These are phyloP conservation scores for Candida coquimbonensis DNA, from an alignment of 805 yeast genomes.

Conservation along the genomic window DNA sequence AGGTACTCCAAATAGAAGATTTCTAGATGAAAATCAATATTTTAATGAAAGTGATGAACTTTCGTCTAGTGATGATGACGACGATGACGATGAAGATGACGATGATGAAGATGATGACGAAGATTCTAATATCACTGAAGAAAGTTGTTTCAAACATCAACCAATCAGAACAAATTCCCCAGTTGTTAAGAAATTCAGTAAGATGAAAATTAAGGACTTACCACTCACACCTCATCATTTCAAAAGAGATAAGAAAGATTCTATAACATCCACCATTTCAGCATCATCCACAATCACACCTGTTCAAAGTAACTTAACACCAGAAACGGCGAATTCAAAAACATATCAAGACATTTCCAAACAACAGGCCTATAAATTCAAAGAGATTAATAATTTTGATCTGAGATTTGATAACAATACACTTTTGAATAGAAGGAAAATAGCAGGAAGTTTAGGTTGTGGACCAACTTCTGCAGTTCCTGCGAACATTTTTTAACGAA, in stretches of 20 bases:
- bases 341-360: not conserved
- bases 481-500: not conserved
- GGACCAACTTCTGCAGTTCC: slow-evolving; percentile 6
- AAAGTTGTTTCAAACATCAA: slow-evolving; percentile 7
- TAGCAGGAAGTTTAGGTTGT: slow-evolving; percentile 11
- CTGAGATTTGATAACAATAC: slow-evolving; percentile 23
- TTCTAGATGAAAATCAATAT: slow-evolving; percentile 22
- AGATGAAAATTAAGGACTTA: slow-evolving; percentile 3
- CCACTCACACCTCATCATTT: slow-evolving; percentile 18
- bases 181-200: slow-evolving; percentile 15
- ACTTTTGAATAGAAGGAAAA: slow-evolving; percentile 22
- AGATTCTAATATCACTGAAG: slow-evolving; percentile 4
- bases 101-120: slow-evolving; percentile 3
- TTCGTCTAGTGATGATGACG: slow-evolving; percentile 7
- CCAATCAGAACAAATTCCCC: slow-evolving; percentile 14
- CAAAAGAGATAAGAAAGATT: not conserved
- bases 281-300: not conserved
- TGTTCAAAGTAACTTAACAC: not conserved
- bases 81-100: slow-evolving; percentile 6
- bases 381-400: slow-evolving; percentile 17
- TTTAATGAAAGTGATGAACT: slow-evolving; percentile 22
- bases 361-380: slow-evolving; percentile 4
- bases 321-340: not conserved
- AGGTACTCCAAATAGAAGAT: slow-evolving; percentile 19
- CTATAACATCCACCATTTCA: not conserved